Percentiles rank a stretch among this genome's conserved stretches.
Evolutionary conservation across 2,329 filamentous ascomycete species (phyloP).

Genomic region (Parastagonospora nodorum): DNA sequence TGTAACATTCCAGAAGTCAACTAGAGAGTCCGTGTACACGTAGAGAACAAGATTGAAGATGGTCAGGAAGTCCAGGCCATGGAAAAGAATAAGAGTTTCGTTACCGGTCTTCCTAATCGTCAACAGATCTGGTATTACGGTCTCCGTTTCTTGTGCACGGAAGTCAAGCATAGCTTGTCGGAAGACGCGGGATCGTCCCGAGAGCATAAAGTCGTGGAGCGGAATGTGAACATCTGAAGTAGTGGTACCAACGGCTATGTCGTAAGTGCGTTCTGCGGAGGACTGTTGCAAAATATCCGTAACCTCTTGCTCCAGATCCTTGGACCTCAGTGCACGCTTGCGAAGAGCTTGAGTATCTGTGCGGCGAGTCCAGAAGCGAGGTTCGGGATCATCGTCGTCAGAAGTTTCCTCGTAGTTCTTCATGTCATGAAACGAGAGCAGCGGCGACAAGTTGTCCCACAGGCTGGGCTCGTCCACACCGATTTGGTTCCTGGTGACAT

Average conservation of each 20-base stretch:
- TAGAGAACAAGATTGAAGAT: slow-evolving; percentile 81
- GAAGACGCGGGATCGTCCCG: slow-evolving; percentile 73
- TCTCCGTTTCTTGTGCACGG: slow-evolving; percentile 60
- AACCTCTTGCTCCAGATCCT: slow-evolving; percentile 70
- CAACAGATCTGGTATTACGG: slow-evolving; percentile 65
- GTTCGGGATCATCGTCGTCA: slow-evolving; percentile 52
- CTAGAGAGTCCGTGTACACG: slow-evolving; percentile 76
- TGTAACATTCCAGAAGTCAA: slow-evolving; percentile 87
- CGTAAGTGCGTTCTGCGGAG: slow-evolving; percentile 51
- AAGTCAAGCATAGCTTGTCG: slow-evolving; percentile 61
- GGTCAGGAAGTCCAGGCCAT: slow-evolving; percentile 75
- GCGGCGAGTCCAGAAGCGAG: slow-evolving; percentile 56
- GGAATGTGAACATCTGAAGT: slow-evolving; percentile 74
- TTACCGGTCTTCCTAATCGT: slow-evolving; percentile 59
- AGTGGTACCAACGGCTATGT: slow-evolving; percentile 58
- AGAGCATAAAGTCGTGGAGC: slow-evolving; percentile 79
- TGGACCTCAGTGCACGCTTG: slow-evolving; percentile 64
- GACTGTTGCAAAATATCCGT: slow-evolving; percentile 48
- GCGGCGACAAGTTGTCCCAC: slow-evolving; percentile 72
- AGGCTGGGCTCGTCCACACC: slow-evolving; percentile 68
- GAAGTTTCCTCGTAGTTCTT: slow-evolving; percentile 46
- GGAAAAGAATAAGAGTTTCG: slow-evolving; percentile 66
- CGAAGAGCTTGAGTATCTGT: slow-evolving; percentile 58
- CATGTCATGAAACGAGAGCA: slow-evolving; percentile 72
- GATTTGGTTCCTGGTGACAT: slow-evolving; percentile 76